phyloP scores from a whole-genome alignment of 768 basidiomycete species.

The Leucocoprinus birnbaumii region DNA sequence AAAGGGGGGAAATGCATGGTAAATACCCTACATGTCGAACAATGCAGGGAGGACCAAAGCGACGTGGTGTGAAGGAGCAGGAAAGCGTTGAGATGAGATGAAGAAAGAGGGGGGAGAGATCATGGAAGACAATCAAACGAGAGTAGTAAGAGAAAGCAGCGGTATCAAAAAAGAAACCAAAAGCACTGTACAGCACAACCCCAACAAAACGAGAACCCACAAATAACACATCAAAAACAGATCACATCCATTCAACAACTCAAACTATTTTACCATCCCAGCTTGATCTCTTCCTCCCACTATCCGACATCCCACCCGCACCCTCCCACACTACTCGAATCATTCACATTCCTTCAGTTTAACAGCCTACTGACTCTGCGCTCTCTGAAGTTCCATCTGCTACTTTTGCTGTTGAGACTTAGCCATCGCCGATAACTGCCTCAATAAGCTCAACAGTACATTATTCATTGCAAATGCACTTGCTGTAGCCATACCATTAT shows the following conservation, averaged over 20 bases:
- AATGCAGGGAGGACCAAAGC: no score
- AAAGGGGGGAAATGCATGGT: no score
- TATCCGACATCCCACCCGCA: conserved; percentile 14
- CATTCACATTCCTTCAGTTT: conserved; percentile 29
- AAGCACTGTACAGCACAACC: background rate
- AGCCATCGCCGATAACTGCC: conserved; percentile 5
- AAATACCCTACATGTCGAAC: no score
- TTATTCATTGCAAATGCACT: conserved; percentile 5
- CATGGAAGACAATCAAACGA: no score
- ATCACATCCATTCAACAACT: no score
- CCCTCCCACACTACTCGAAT: background rate
- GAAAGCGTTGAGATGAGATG: no score
- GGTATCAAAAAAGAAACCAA: background rate
- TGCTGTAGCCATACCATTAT: no score
- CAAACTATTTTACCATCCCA: conserved; percentile 32
- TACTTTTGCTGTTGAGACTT: conserved; percentile 5
- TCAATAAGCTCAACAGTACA: background rate
- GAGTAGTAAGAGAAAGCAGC: background rate
- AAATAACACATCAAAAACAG: background rate
- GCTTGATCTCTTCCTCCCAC: conserved; percentile 38
- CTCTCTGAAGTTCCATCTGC: conserved; percentile 28
- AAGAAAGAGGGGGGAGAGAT: no score
- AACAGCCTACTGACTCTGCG: conserved; percentile 32
- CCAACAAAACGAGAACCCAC: background rate
- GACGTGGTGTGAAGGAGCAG: no score